A percentile compares a stretch with the other conserved stretches of the same genome.
Conservation (phyloP, 2,329 filamentous ascomycete species). For the Plectosphaerella cucumerina region DNA sequence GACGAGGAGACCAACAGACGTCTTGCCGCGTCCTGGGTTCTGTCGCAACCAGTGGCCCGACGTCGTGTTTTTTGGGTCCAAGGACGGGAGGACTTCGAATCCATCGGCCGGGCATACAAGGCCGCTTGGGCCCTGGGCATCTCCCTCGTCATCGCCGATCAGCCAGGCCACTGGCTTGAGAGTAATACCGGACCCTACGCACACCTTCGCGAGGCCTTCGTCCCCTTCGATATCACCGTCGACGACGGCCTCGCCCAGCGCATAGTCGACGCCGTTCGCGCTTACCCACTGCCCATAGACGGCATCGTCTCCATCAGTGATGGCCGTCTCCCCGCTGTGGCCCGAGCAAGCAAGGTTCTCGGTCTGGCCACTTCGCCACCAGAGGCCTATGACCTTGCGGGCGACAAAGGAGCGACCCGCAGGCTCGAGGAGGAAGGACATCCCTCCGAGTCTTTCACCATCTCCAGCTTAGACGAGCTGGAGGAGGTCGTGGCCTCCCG, state of each 20-base stretch:
- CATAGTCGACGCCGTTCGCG: constrained; percentile 21
- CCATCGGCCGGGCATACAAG: background rate
- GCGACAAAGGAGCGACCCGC: constrained; percentile 24
- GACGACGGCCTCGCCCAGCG: constrained; percentile 21
- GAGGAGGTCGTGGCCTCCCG: constrained; percentile 7
- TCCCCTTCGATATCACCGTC: constrained; percentile 20
- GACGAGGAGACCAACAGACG: background rate
- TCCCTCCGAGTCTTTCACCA: constrained; percentile 9
- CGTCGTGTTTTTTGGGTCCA: background rate
- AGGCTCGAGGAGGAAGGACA: constrained; percentile 13
- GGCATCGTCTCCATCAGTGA: constrained; percentile 32
- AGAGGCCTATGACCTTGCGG: constrained; percentile 21
- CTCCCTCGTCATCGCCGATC: constrained; percentile 28
- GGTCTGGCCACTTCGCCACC: constrained; percentile 23
- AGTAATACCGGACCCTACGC: constrained; percentile 12
- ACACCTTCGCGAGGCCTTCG: constrained; percentile 25
- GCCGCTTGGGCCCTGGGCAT: constrained; percentile 28
- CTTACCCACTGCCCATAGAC: constrained; percentile 20
- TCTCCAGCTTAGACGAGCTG: constrained; percentile 13
- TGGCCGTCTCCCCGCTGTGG: constrained; percentile 19
- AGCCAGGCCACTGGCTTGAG: constrained; percentile 33
- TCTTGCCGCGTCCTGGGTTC: background rate
- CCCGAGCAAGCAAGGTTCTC: constrained; percentile 24
- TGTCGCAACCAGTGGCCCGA: background rate
- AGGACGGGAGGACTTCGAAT: background rate